Percentiles rank a stretch among this genome's conserved stretches.
phyloP scores from a whole-genome alignment of 164 flowering plant species.

The Stephania japonica region DNA sequence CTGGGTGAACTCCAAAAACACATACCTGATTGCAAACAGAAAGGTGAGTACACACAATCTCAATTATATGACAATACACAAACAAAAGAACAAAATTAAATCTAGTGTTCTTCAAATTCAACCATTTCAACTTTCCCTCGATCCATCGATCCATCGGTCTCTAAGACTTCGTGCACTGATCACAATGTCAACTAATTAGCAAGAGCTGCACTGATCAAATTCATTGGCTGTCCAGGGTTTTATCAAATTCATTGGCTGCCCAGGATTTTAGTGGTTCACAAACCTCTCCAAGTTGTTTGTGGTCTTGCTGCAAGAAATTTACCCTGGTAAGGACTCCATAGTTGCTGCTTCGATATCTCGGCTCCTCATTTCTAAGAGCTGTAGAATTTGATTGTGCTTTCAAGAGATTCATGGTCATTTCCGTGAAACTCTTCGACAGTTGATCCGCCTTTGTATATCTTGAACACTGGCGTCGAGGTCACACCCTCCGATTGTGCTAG shows the following conservation, averaged over 20 bases:
- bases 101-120: background rate
- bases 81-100: background rate
- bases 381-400: slow-evolving; percentile 32
- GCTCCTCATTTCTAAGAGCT: slow-evolving; percentile 18
- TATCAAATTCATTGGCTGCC: background rate
- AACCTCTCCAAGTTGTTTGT: background rate
- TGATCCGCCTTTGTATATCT: slow-evolving; percentile 38
- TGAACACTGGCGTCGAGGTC: slow-evolving; percentile 29
- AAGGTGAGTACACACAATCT: background rate
- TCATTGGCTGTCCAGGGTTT: background rate
- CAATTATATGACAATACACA: slow-evolving; percentile 4
- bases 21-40: background rate
- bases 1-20: background rate
- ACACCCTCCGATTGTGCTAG: slow-evolving; percentile 32
- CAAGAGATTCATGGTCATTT: slow-evolving; percentile 27
- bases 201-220: background rate
- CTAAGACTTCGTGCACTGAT: background rate
- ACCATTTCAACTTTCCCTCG: background rate
- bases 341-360: background rate
- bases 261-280: background rate
- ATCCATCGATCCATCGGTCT: slow-evolving; percentile 1
- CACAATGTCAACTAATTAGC: background rate
- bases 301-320: slow-evolving; percentile 1
- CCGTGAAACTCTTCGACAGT: slow-evolving; percentile 31
- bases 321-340: background rate